Base-by-base conservation (phyloP, 306 rosid species). In the Lathyrus sativus region DNA sequence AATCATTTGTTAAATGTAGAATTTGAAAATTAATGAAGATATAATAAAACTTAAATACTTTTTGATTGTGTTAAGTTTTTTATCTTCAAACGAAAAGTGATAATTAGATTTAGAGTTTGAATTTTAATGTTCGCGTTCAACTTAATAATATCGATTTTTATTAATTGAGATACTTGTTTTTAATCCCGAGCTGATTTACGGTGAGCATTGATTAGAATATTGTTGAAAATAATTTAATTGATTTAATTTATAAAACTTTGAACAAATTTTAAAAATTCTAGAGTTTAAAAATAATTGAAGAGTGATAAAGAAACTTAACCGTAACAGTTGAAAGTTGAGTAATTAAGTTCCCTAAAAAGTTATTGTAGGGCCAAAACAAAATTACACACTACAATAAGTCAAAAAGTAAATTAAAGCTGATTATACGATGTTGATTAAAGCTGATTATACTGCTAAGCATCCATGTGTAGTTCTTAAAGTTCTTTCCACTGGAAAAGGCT, bases 401-500 rank as follows among this genome's bases (percentile, higher is more conserved):
- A 71, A 38, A 76, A 72, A 81, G 68, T 53, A 62, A 67, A 73
- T 22, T 55, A 72, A 75, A 73, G 74, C 9, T 28, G 39, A 56
- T 56, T 28, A 56, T 28, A 28, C 62, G 3, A 22, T 53, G 11
- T 22, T 53, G 31, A 53, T 22, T 53, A 53, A 53, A 53, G 48
- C 46, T 77, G 74, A 68, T 77, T 22, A 66, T 65, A 60, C 68
- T 72, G 69, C 68, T 72, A 72, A 63, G 68, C 69, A 66, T 67
- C 64, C 70, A 62, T 72, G 82, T 53, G 72, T 57, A 49, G 75
- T 61, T 77, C 75, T 49, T 79, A 75, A 67, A 62, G 62, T 51
- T 63, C 65, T 73, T 64, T 68, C 46, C 62, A 73, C 22, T n/a
- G 50, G 73, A 82, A 82, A 84, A 74, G 83, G 72, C 74, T 79